phyloP scores from a whole-genome alignment of 306 rosid genomes.

The Cajanus cajan region DNA sequence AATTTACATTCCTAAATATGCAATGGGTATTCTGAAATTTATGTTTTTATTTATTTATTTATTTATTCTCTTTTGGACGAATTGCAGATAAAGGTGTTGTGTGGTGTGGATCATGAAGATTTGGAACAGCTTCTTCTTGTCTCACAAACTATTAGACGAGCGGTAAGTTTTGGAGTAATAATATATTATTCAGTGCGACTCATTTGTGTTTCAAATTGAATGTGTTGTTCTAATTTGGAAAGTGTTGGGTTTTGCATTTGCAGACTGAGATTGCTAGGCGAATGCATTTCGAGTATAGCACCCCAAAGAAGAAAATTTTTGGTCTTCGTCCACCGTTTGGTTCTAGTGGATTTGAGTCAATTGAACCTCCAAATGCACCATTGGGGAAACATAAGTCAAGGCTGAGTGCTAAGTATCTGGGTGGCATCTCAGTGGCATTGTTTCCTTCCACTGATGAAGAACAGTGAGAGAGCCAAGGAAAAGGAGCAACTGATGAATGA shows the following conservation, averaged over 20 bases:
- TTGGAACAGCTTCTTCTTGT: slow-evolving; percentile 62
- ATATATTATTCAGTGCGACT: neutral
- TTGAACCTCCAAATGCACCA: slow-evolving; percentile 77
- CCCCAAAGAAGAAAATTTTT: slow-evolving; percentile 57
- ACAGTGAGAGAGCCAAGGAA: slow-evolving; percentile 24
- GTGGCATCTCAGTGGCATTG: slow-evolving; percentile 51
- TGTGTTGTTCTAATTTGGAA: slow-evolving; percentile 18
- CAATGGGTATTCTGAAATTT: neutral
- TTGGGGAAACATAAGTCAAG: slow-evolving; percentile 34
- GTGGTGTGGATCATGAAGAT: slow-evolving; percentile 82
- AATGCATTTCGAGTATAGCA: slow-evolving; percentile 68
- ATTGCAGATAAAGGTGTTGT: slow-evolving; percentile 61
- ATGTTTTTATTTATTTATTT: neutral
- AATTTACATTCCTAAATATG: neutral
- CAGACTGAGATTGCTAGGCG: slow-evolving; percentile 66
- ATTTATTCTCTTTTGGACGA: neutral
- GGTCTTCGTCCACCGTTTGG: slow-evolving; percentile 37
- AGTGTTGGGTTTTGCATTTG: slow-evolving; percentile 22
- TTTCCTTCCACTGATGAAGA: slow-evolving; percentile 42
- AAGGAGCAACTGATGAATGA: neutral
- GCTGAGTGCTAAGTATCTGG: slow-evolving; percentile 40
- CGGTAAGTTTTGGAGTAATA: slow-evolving; percentile 45
- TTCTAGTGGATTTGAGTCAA: slow-evolving; percentile 33
- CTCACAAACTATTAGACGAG: slow-evolving; percentile 63
- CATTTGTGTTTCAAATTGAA: neutral